These are phyloP conservation scores for Dictyophora rubrovolvata DNA, from an alignment of 768 basidiomycete species.

Conservation along the genomic window DNA sequence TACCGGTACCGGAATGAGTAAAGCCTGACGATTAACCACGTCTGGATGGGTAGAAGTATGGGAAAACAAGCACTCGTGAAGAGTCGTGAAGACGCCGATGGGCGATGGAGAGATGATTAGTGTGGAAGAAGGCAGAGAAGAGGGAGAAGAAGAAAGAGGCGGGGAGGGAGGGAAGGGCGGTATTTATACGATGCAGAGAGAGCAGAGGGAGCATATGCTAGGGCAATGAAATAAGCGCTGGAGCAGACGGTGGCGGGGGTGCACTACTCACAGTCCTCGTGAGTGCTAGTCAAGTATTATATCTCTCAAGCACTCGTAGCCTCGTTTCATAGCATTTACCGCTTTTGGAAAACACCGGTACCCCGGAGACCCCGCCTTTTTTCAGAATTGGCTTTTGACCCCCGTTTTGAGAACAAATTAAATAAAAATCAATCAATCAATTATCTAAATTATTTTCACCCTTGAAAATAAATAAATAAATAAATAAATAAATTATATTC, in stretches of 20 bases:
- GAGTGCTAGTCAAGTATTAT: neutral
- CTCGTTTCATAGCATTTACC: neutral
- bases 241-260: neutral
- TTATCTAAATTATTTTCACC: neutral
- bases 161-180: neutral
- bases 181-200: conserved; percentile 1
- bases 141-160: neutral
- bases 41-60: neutral
- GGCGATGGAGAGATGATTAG: neutral
- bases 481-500: neutral
- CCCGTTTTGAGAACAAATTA: neutral
- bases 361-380: neutral
- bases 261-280: neutral
- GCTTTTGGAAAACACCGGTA: neutral
- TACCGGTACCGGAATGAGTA: neutral
- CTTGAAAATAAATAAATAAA: neutral
- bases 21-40: neutral
- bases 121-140: neutral
- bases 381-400: neutral
- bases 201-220: neutral
- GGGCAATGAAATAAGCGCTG: neutral
- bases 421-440: neutral
- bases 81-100: neutral
- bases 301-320: neutral
- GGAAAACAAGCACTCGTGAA: neutral